These are phyloP conservation scores for Pleurotus djamor DNA, from an alignment of 768 basidiomycete genomes.

Conservation along the genomic window DNA sequence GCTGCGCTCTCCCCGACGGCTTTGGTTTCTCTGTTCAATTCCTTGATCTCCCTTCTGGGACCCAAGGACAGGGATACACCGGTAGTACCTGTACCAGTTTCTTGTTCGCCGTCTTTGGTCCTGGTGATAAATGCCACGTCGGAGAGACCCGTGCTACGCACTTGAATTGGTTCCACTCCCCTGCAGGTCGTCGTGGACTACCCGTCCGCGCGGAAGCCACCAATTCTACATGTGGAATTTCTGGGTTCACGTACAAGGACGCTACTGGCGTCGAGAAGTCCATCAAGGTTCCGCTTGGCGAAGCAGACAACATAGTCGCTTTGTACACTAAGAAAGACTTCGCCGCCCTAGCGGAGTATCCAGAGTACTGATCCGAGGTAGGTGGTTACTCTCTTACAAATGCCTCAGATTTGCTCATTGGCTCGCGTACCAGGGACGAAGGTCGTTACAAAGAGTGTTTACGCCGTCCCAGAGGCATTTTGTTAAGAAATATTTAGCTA, in stretches of 20 bases:
- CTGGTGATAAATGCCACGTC: background rate
- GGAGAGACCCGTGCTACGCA: constrained; percentile 1
- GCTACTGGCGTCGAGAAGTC: background rate
- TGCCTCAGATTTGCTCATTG: too few relatives aligned
- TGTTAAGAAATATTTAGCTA: too few relatives aligned
- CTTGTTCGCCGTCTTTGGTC: constrained; percentile 2
- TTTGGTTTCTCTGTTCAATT: constrained; percentile 6
- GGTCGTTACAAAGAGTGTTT: too few relatives aligned
- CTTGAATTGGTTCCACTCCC: constrained; percentile 8
- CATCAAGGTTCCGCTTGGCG: background rate
- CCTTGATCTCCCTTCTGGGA: background rate
- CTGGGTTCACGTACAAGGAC: constrained; percentile 3
- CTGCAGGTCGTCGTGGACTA: background rate
- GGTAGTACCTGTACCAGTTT: background rate
- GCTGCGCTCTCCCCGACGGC: constrained; percentile 3
- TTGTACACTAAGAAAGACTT: constrained; percentile 1
- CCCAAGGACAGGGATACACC: constrained; percentile 8
- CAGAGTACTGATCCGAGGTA: background rate
- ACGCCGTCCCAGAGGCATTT: too few relatives aligned
- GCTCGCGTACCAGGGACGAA: too few relatives aligned
- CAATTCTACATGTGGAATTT: background rate
- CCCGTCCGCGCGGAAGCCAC: background rate
- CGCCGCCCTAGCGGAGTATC: background rate
- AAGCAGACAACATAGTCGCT: background rate
- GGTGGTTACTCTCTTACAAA: too few relatives aligned